Base-by-base conservation (phyloP, 306 rosid genomes). In the Sindora glabra region DNA sequence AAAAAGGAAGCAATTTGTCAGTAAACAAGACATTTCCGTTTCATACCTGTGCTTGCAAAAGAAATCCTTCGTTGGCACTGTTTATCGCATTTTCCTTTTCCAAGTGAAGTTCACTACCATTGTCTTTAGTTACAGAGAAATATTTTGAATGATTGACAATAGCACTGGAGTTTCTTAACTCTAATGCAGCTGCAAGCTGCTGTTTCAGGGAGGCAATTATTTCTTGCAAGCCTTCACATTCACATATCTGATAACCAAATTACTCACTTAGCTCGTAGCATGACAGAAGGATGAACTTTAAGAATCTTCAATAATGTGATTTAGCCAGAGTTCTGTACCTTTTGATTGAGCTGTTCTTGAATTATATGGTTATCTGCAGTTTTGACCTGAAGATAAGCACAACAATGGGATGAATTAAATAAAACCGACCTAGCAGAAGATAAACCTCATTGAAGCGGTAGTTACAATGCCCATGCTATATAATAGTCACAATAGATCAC, bases 291-390 rank as follows among this genome's bases (percentile, higher is more conserved):
- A 34, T 42, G 13, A 34, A 59, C 27, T 48, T 4, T 16, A 57
- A 11, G 41, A 42, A 19, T 55, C 38, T 24, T 26, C 47, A 6
- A 23, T 15, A 57, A 67, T 60, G 40, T 32, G 16, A 36, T 7
- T 40, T 11, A 18, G 64, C 52, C 26, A 54, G 55, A 50, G 34
- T 56, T 56, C 41, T 23, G 22, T 69, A 89, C 99, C 95, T 86
- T 94, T 67, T 86, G 87, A 68, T 62, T 77, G 67, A 94, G 94
- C 74, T 94, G 97, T 67, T 94, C 99, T 71, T 89, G 95, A 75
- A 94, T 84, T 64, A 94, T 68, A 46, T 90, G 95, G 55, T 94
- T 94, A 74, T 94, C 99, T 50, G 99, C 99, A 64, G 66, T 68
- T 84, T 84, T 94, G 64, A 94, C 97, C 99, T 94, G 79, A 56